Evolutionary conservation across 805 yeast species (phyloP), one percentile per base, ranked within the genome.

Genomic region (Starmerella bacillaris): DNA sequence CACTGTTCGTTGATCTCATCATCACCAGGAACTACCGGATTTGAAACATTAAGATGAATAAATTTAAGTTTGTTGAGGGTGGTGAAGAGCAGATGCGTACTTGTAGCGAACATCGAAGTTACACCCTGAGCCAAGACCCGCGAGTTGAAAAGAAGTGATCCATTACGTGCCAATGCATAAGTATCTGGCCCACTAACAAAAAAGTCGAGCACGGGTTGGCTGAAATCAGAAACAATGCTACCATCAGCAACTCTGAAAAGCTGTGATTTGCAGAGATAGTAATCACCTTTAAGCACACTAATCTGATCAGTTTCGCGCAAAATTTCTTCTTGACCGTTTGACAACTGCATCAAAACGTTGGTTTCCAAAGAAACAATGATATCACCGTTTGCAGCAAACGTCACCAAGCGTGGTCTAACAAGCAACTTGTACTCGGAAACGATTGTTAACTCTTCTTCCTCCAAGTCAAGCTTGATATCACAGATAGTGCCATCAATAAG

Each of bases 11-110:
- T 94, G 21, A 54, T 48, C 17, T 40, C 51, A 2, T 48, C 49
- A 15, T 49, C 53, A 29, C 55, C 59, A 8, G 45, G 50, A 12
- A 28, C 30, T 15, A 7, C 19, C 14, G 64, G 63, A 7, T 6
- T 18, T 17, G 27, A 3, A 14, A 14, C 14, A 30, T 20, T 4
- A 12, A n/a, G 1, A 55, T 83, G 95, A 29, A 79, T 67, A 48
- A 86, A 82, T 51, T 82, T 76, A 40, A 89, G 62, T 42, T 71
- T 70, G 41, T 82, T 78, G 43, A 79, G 89, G 2, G 94, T 84
- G 0, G 98, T 89, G 20, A 79, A 54, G 11, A 86, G 58, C 49
- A 78, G 75, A 5, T 72, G 63, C 4, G 36, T n/a, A n/a, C 30
- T 34, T 0, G 93, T 72, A 9, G 77, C 57, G 37, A 69, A 65